Percentiles rank a stretch among this genome's conserved stretches.
Evolutionary conservation across 371 early-diverging fungal species (phyloP).

Genomic region (Circinella umbellata): DNA sequence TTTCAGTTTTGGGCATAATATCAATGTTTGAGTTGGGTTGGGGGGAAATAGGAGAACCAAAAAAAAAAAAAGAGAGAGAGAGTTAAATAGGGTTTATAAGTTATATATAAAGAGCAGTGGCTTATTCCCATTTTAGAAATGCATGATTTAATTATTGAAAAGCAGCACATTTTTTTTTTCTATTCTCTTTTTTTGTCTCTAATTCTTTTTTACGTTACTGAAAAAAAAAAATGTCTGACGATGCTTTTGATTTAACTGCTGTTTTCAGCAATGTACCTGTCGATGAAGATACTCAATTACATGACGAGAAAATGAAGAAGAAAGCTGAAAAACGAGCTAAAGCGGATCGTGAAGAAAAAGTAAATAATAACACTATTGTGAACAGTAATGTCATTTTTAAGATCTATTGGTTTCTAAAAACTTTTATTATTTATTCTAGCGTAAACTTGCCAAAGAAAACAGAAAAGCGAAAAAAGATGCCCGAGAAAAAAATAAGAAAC

Average conservation of each 20-base stretch:
- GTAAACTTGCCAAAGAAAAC: constrained; percentile 45
- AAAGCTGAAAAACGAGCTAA: constrained; percentile 13
- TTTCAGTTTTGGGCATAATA: constrained; percentile 41
- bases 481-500: constrained; percentile 48
- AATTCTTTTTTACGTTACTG: background rate
- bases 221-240: background rate
- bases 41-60: background rate
- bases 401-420: background rate
- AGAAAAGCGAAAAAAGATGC: constrained; percentile 50
- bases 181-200: too few species aligned
- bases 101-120: background rate
- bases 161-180: background rate
- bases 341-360: constrained; percentile 11
- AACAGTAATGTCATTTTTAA: too few species aligned
- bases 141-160: background rate
- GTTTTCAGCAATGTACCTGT: constrained; percentile 8
- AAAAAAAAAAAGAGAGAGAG: too few species aligned
- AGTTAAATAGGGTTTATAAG: too few species aligned
- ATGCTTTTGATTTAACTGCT: constrained; percentile 11
- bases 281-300: constrained; percentile 1
- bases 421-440: constrained; percentile 16
- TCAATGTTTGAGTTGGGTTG: background rate
- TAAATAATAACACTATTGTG: background rate
- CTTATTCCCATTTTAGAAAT: background rate
- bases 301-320: constrained; percentile 8